Evolutionary conservation across 495 filamentous ascomycete species (phyloP).

Genomic region (Hyaloscypha hepaticicola): DNA sequence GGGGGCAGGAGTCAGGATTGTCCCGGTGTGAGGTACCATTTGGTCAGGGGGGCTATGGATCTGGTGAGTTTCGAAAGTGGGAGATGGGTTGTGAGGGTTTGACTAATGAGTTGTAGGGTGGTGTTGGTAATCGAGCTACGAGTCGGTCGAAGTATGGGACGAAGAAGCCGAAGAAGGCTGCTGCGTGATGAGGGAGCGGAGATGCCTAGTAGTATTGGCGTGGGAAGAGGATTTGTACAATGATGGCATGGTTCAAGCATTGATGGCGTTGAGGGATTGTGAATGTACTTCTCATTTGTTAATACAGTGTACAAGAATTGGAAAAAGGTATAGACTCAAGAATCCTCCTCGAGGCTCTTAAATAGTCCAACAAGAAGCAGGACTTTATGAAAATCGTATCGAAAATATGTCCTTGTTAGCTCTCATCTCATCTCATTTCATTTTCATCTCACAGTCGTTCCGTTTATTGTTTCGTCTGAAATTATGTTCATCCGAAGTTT

Average conservation of each 20-base stretch:
- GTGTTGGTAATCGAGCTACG: constrained; percentile 78
- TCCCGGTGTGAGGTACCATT: constrained; percentile 93
- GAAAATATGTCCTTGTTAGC: too few relatives aligned
- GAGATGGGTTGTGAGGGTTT: background rate
- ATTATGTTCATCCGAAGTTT: too few relatives aligned
- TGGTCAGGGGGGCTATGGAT: constrained; percentile 91
- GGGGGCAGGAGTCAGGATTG: constrained; percentile 94
- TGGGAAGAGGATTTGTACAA: background rate
- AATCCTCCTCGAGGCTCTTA: background rate
- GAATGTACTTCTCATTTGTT: constrained; percentile 3
- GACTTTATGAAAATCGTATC: too few relatives aligned
- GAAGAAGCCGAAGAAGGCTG: constrained; percentile 88
- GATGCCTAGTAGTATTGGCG: background rate
- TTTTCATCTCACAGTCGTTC: too few relatives aligned
- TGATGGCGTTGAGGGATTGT: constrained; percentile 13
- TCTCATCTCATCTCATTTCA: too few relatives aligned
- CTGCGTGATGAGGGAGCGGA: constrained; percentile 13
- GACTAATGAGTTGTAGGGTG: constrained; percentile 60
- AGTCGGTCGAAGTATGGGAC: constrained; percentile 96
- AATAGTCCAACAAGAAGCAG: background rate
- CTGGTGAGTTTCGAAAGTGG: constrained; percentile 65
- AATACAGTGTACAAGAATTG: constrained; percentile 8
- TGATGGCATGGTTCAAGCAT: constrained; percentile 1
- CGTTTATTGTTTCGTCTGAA: too few relatives aligned
- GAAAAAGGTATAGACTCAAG: background rate